Percentiles rank a stretch among this genome's conserved stretches.
These are phyloP conservation scores for Ogataea trehaloabstinens DNA, from an alignment of 805 yeast species.

Conservation along the genomic window DNA sequence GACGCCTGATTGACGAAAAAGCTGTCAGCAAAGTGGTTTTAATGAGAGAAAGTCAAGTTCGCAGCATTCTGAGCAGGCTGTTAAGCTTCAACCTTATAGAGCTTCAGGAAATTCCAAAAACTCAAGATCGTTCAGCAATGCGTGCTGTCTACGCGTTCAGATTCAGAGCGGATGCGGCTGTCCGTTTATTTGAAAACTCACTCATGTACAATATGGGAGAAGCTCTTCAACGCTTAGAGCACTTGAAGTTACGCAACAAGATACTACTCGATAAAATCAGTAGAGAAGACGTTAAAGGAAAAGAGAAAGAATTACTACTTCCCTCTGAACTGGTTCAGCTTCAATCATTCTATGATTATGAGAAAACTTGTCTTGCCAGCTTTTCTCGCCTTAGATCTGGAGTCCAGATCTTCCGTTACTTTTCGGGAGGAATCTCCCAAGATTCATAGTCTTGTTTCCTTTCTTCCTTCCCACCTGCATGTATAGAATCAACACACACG, in stretches of 20 bases:
- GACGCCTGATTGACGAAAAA: conserved; percentile 81
- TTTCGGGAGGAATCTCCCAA: too few relatives aligned
- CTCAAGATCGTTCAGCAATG: conserved; percentile 87
- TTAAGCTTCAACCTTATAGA: conserved; percentile 72
- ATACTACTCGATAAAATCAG: conserved; percentile 75
- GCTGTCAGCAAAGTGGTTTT: conserved; percentile 71
- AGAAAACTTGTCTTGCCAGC: conserved; percentile 52
- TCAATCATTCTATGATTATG: conserved; percentile 55
- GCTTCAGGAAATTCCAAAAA: conserved; percentile 90
- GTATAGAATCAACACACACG: too few relatives aligned
- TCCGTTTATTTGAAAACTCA: conserved; percentile 37
- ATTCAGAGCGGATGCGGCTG: conserved; percentile 37
- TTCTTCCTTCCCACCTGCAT: too few relatives aligned
- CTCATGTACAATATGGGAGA: conserved; percentile 54
- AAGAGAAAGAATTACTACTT: conserved; percentile 69
- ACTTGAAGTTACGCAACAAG: conserved; percentile 55
- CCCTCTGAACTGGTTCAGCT: conserved; percentile 75
- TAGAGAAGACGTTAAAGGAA: conserved; percentile 86
- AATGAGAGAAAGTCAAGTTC: conserved; percentile 71
- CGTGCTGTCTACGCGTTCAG: conserved; percentile 83
- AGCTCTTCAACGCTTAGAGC: conserved; percentile 47
- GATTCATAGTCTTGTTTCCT: too few relatives aligned
- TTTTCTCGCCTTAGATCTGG: conserved; percentile 53
- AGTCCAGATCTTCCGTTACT: conserved; percentile 47
- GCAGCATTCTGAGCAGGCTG: conserved; percentile 66